A percentile compares a stretch with the other conserved stretches of the same genome.
These are phyloP conservation scores for Pleurotus giganteus DNA, from an alignment of 768 basidiomycete species.

Conservation along the genomic window DNA sequence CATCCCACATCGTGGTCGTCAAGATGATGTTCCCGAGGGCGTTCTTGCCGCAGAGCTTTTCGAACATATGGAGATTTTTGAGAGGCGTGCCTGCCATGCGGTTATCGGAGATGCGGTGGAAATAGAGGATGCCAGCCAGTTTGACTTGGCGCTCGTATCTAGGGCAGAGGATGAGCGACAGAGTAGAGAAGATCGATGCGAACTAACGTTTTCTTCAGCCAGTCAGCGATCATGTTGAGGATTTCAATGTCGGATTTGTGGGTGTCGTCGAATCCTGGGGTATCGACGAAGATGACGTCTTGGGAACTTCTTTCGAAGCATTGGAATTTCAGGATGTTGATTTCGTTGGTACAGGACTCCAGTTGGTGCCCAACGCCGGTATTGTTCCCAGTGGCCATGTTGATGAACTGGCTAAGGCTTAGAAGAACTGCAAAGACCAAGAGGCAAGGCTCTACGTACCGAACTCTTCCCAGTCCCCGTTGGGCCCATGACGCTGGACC, in stretches of 20 bases:
- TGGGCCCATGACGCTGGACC: slow-evolving; percentile 20
- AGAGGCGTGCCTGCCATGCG: slow-evolving; percentile 27
- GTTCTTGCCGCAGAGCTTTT: slow-evolving; percentile 30
- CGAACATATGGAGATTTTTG: slow-evolving; percentile 31
- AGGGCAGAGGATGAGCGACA: not conserved
- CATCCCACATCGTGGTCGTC: slow-evolving; percentile 39
- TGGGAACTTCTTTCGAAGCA: slow-evolving; percentile 4
- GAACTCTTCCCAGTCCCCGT: slow-evolving; percentile 16
- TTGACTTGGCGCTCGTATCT: slow-evolving; percentile 13
- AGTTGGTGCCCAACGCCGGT: slow-evolving; percentile 2
- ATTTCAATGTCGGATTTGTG: slow-evolving; percentile 16
- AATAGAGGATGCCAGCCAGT: slow-evolving; percentile 26
- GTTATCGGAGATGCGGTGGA: slow-evolving; percentile 20
- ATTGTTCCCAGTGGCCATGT: slow-evolving; percentile 2
- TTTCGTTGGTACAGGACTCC: slow-evolving; percentile 6
- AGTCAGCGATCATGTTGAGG: slow-evolving; percentile 16
- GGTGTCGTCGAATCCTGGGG: slow-evolving; percentile 25
- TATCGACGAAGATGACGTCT: slow-evolving; percentile 21
- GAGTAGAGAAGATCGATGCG: not conserved
- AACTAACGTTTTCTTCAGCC: slow-evolving; percentile 16
- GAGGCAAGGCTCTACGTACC: not conserved
- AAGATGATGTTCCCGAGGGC: slow-evolving; percentile 28
- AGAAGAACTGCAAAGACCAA: not conserved
- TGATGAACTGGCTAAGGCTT: too few species aligned
- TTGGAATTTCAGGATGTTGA: slow-evolving; percentile 2